These are phyloP conservation scores for Cyclocybe cylindracea DNA, from an alignment of 768 basidiomycete species.

Conservation along the genomic window DNA sequence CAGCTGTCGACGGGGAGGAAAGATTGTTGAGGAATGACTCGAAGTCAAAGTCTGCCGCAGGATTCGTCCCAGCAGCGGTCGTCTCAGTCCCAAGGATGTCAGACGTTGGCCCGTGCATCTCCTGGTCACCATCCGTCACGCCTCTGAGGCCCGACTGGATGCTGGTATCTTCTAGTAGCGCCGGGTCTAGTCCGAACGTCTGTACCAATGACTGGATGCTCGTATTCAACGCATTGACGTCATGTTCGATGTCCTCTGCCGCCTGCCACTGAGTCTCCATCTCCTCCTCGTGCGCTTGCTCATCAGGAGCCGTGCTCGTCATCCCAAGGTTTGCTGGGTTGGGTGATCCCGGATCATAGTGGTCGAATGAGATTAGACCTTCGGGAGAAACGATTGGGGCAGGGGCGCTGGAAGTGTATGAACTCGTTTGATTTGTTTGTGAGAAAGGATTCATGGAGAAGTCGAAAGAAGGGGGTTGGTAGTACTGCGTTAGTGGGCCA, in stretches of 20 bases:
- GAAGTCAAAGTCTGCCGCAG: constrained; percentile 25
- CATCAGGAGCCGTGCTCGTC: constrained; percentile 35
- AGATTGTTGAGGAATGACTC: constrained; percentile 26
- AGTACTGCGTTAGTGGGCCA: constrained; percentile 32
- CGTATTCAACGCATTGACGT: constrained; percentile 68
- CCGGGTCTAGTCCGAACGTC: constrained; percentile 65
- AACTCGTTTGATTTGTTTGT: background rate
- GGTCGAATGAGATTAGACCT: constrained; percentile 32
- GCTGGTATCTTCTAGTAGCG: constrained; percentile 21
- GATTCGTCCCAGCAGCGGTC: background rate
- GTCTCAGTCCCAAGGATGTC: background rate
- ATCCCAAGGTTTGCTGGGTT: constrained; percentile 25
- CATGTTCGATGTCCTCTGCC: constrained; percentile 65
- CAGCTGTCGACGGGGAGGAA: background rate
- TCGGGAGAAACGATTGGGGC: constrained; percentile 20
- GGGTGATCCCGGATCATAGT: constrained; percentile 14
- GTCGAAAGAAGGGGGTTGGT: constrained; percentile 33
- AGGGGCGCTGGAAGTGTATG: constrained; percentile 2
- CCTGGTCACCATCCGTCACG: background rate
- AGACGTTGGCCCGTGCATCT: background rate
- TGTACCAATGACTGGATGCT: constrained; percentile 75
- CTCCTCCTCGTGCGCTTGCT: constrained; percentile 19
- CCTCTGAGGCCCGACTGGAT: background rate
- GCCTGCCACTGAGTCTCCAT: constrained; percentile 60
- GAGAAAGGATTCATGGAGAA: constrained; percentile 26